Evolutionary conservation across 768 basidiomycete species (phyloP).

Genomic region (Pisolithus orientalis): DNA sequence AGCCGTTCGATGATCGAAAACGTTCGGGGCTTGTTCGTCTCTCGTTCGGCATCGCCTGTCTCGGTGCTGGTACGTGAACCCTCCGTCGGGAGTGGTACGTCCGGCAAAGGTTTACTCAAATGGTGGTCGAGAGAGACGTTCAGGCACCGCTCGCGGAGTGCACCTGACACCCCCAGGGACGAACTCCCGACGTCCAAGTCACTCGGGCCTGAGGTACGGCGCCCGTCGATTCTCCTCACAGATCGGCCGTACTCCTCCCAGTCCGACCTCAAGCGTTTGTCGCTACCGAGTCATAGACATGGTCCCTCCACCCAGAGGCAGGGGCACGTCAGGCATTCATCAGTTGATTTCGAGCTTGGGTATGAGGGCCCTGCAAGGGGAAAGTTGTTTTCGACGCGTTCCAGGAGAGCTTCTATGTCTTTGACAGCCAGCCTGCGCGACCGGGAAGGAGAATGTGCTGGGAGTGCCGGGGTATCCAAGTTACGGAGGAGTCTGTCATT

Average conservation of each 20-base stretch:
- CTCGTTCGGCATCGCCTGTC: conserved; percentile 39
- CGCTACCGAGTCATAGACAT: conserved; percentile 8
- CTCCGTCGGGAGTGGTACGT: conserved; percentile 23
- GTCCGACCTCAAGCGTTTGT: conserved; percentile 22
- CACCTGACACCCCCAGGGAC: conserved; percentile 37
- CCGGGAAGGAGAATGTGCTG: conserved; percentile 8
- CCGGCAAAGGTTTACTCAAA: conserved; percentile 30
- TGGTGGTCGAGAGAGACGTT: conserved; percentile 47
- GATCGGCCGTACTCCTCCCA: conserved; percentile 23
- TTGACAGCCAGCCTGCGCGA: conserved; percentile 8
- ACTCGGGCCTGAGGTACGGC: conserved; percentile 10
- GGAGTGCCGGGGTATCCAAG: not conserved
- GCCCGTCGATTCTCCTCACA: conserved; percentile 8
- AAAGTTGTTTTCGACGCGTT: conserved; percentile 7
- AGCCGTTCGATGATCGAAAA: conserved; percentile 55
- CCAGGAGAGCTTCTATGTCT: conserved; percentile 10
- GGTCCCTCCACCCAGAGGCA: not conserved
- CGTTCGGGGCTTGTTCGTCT: conserved; percentile 53
- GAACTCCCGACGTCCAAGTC: conserved; percentile 25
- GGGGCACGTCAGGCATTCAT: conserved; percentile 4
- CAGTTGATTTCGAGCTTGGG: conserved; percentile 20
- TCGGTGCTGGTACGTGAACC: conserved; percentile 22
- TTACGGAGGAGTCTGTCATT: conserved; percentile 31
- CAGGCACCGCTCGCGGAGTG: conserved; percentile 48
- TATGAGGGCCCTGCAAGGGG: conserved; percentile 6